These are phyloP conservation scores for Malassezia pachydermatis DNA, from an alignment of 1,284 basidiomycete genomes.

Conservation along the genomic window DNA sequence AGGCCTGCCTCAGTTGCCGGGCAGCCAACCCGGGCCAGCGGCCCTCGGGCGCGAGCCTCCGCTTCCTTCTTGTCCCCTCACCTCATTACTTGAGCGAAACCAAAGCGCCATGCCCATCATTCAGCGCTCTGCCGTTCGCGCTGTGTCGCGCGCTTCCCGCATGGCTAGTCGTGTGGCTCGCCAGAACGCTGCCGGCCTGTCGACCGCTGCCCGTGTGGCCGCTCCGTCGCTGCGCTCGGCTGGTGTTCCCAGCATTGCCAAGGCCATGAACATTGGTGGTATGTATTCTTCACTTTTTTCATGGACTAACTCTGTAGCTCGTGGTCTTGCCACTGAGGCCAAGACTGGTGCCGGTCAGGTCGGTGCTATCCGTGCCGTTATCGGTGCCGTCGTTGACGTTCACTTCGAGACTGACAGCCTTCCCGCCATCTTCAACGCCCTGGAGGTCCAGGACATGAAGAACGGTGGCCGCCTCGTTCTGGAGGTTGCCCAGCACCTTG, in stretches of 20 bases:
- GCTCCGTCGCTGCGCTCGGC: constrained; percentile 22
- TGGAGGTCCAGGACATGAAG: constrained; percentile 84
- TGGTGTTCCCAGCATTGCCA: constrained; percentile 23
- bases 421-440: constrained; percentile 92
- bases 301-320: constrained; percentile 20
- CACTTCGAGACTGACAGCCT: constrained; percentile 60
- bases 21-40: constrained; percentile 18
- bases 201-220: constrained; percentile 27
- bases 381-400: constrained; percentile 87
- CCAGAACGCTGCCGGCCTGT: constrained; percentile 33
- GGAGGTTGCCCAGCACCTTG: constrained; percentile 72
- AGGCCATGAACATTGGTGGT: constrained; percentile 15
- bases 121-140: constrained; percentile 35
- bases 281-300: not conserved
- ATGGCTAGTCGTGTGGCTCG: constrained; percentile 21
- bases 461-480: constrained; percentile 57
- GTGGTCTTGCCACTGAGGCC: constrained; percentile 35
- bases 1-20: constrained; percentile 6
- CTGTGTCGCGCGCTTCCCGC: constrained; percentile 35
- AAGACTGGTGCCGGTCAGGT: constrained; percentile 24
- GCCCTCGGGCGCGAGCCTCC: not conserved
- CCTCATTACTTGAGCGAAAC: constrained; percentile 18
- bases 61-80: constrained; percentile 18
- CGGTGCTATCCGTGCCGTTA: constrained; percentile 48
- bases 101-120: constrained; percentile 30